Evolutionary conservation across 2,329 filamentous ascomycete species (phyloP).

Genomic region (Coniochaeta hoffmannii): DNA sequence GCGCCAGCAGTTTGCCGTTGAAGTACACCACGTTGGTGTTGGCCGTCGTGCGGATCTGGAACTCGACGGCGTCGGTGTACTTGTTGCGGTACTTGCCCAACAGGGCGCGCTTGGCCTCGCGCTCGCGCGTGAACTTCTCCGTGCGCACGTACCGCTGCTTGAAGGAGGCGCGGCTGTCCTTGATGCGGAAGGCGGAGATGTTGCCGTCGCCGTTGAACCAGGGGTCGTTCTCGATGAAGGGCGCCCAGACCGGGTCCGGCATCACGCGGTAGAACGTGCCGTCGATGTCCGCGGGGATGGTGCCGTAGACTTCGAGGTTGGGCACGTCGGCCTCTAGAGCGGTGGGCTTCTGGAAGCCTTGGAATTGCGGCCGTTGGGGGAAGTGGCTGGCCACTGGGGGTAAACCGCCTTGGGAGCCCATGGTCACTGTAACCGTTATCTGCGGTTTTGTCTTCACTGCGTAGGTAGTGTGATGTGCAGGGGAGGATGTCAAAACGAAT

Average conservation of each 20-base stretch:
- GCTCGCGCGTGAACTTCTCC: slow-evolving; percentile 29
- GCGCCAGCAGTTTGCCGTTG: slow-evolving; percentile 36
- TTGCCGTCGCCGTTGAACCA: slow-evolving; percentile 29
- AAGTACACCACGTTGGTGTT: slow-evolving; percentile 47
- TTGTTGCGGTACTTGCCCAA: slow-evolving; percentile 31
- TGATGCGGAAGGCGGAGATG: slow-evolving; percentile 24
- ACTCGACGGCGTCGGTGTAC: slow-evolving; percentile 27
- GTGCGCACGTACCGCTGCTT: slow-evolving; percentile 26
- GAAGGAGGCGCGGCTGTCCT: slow-evolving; percentile 21
- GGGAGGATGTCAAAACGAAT: too few species aligned
- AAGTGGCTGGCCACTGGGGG: not conserved
- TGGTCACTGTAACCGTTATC: too few species aligned
- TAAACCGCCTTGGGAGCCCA: not conserved
- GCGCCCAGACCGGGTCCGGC: slow-evolving; percentile 30
- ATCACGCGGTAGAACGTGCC: slow-evolving; percentile 31
- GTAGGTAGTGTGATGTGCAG: too few species aligned
- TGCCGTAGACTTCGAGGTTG: slow-evolving; percentile 17
- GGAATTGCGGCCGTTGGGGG: not conserved
- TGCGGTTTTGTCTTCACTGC: too few species aligned
- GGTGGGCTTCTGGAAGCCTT: not conserved
- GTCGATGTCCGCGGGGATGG: slow-evolving; percentile 21
- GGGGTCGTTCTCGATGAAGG: slow-evolving; percentile 23
- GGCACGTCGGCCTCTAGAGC: slow-evolving; percentile 12
- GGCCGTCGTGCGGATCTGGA: slow-evolving; percentile 26
- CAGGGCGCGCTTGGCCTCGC: slow-evolving; percentile 25